Base-by-base conservation (phyloP, 2,329 filamentous ascomycete genomes). In the Colletotrichum caudatum region DNA sequence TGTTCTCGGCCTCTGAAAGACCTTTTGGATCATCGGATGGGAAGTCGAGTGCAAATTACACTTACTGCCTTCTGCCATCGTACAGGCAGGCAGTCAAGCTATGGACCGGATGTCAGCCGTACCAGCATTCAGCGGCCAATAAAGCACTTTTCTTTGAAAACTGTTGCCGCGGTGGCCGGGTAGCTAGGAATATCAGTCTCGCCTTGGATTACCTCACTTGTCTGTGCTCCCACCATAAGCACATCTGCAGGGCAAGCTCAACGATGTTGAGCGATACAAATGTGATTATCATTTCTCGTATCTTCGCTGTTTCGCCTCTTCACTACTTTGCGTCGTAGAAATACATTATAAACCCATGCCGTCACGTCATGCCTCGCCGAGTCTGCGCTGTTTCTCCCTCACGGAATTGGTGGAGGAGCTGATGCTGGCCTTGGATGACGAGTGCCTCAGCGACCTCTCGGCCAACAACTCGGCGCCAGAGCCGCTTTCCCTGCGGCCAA, bases 401-500 rank as follows among this genome's bases (percentile, higher is more conserved):
- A 61, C 41, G 33, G 70, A 71, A 9, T 71, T 58, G 2, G 58
- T 56, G n/a, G 66, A 70, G 33, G 70, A 72, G 26, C 54, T 51
- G 56, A 72, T 59, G 11, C 70, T 72, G 18, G 67, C 29, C 53
- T 72, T 72, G 11, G 70, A 72, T 9, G 70, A 72, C 2, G 70
- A 72, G 33, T 72, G 66, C 26, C 70, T 69, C 56, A 72, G n/a
- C 44, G 66, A 70, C 50, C 50, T 65, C 26, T 62, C 67, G 1
- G 66, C 67, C 53, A 64, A 60, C 1, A 54, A 60, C 46, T 72
- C 73, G 9, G 66, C 64, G 2, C 70, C 71, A 0, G 64, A 69
- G 8, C 59, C 67, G 33, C 59, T 48, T 8, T 63, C 67, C 1
- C 51, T 77, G 39, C 74, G 76, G 16, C 76, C 77, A 35, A 80